Evolutionary conservation across 805 yeast genomes (phyloP).

Genomic region (Candida pseudofarinosa): DNA sequence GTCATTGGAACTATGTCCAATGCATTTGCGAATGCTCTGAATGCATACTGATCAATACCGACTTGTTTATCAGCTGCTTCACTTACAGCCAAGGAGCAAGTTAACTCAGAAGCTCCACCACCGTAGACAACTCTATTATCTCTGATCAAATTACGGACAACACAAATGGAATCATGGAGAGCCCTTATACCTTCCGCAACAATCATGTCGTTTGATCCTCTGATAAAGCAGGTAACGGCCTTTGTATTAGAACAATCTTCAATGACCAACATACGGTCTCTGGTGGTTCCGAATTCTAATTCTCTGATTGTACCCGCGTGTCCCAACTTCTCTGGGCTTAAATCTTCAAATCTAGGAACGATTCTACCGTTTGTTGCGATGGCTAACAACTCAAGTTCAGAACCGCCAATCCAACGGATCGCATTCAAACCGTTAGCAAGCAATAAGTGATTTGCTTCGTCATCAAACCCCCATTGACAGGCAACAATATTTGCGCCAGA

Average conservation of each 20-base stretch:
- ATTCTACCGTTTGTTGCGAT: slow-evolving; percentile 97
- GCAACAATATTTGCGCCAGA: slow-evolving; percentile 95
- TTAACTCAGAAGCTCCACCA: slow-evolving; percentile 97
- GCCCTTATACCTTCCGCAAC: slow-evolving; percentile 97
- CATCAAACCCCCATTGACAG: slow-evolving; percentile 99
- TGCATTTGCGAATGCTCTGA: slow-evolving; percentile 91
- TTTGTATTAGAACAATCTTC: slow-evolving; percentile 84
- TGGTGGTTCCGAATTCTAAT: slow-evolving; percentile 91
- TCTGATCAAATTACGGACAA: slow-evolving; percentile 88
- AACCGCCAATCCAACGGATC: slow-evolving; percentile 98
- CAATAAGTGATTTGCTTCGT: slow-evolving; percentile 92
- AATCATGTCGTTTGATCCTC: slow-evolving; percentile 97
- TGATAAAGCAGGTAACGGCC: slow-evolving; percentile 87
- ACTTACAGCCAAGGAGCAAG: slow-evolving; percentile 87
- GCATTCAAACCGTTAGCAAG: slow-evolving; percentile 89
- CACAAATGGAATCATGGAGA: slow-evolving; percentile 93
- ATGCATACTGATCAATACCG: slow-evolving; percentile 97
- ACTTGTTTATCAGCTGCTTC: slow-evolving; percentile 89
- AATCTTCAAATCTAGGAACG: slow-evolving; percentile 95
- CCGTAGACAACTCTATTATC: slow-evolving; percentile 97
- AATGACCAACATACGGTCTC: slow-evolving; percentile 91
- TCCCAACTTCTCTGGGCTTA: slow-evolving; percentile 78
- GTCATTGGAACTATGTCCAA: slow-evolving; percentile 91
- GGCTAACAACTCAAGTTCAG: slow-evolving; percentile 91
- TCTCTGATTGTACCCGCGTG: slow-evolving; percentile 81